Conservation (phyloP, 208 protist species). For the Tritrichomonas musculus region DNA sequence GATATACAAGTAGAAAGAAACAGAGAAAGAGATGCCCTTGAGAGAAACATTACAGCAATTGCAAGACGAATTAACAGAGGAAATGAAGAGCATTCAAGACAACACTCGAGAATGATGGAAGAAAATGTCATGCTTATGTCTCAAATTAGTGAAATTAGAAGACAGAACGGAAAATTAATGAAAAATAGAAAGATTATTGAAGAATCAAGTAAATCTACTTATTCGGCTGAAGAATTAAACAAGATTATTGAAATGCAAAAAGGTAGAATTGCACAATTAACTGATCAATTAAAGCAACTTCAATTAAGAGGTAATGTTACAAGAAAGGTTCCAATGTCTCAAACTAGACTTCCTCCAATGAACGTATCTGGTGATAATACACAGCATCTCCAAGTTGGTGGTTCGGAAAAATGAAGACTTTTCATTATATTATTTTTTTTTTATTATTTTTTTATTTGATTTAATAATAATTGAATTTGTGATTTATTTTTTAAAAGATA, state of each 20-base stretch:
- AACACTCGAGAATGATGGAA: not conserved
- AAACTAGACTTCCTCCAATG: not conserved
- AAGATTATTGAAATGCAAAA: conserved; percentile 27
- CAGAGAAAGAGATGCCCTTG: not conserved
- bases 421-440: no score
- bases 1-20: conserved; percentile 10
- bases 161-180: not conserved
- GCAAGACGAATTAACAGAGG: not conserved
- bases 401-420: no score
- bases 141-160: conserved; percentile 1
- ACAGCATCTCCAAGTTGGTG: no score
- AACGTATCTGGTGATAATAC: no score
- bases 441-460: no score
- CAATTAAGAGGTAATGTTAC: not conserved
- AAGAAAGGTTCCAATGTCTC: not conserved
- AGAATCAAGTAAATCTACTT: not conserved
- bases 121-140: not conserved
- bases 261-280: not conserved
- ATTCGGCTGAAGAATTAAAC: not conserved
- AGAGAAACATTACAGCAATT: conserved; percentile 30
- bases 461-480: no score
- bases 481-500: no score
- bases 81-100: not conserved
- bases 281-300: not conserved
- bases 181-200: not conserved